Evolutionary conservation across 2,329 filamentous ascomycete genomes (phyloP), one percentile per base, ranked within the genome.

Genomic region (Fonsecaea multimorphosa): DNA sequence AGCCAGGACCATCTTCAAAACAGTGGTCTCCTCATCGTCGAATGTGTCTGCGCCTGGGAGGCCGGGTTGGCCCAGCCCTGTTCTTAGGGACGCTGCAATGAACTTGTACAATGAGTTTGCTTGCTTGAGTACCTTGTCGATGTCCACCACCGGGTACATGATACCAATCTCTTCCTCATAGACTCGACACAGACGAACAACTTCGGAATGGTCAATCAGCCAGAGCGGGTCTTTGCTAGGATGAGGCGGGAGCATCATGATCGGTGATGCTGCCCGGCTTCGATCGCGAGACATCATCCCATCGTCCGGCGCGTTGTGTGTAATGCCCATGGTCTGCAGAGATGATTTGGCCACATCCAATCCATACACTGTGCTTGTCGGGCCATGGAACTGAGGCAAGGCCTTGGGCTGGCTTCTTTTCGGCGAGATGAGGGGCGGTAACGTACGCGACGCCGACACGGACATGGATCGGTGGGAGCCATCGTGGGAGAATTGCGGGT

Each of bases 111-210:
- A 80, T 65, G 84, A 83, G 68, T 86, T 88, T 6, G 89, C 88
- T 75, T 96, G 91, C 5, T 82, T 81, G 40, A 91, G 87, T 44
- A 96, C 81, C 49, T 84, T 84, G 49, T 90, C 86, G 38, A 96
- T 90, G 71, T 91, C 86, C 54, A 96, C 77, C 3, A 97, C 86
- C 0, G 94, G 94, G 76, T 96, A 97, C 92, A 97, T 96, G 73
- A 94, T 86, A 51, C 92, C 92, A 73, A 96, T 89, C 75, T 97
- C 93, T 72, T 97, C 93, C 71, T 96, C 91, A 74, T 95, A 94
- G 0, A 96, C 82, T 14, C 86, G 84, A 70, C 91, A 92, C 14
- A 97, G 79, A 1, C 92, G 87, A 22, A 94, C 77, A 73, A 95
- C 91, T 74, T 97, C 93, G 38, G 93, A 87, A 73, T 89, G 89